phyloP scores from a whole-genome alignment of 192 early-diverging fungal species.

The Geranomyces michiganensis region DNA sequence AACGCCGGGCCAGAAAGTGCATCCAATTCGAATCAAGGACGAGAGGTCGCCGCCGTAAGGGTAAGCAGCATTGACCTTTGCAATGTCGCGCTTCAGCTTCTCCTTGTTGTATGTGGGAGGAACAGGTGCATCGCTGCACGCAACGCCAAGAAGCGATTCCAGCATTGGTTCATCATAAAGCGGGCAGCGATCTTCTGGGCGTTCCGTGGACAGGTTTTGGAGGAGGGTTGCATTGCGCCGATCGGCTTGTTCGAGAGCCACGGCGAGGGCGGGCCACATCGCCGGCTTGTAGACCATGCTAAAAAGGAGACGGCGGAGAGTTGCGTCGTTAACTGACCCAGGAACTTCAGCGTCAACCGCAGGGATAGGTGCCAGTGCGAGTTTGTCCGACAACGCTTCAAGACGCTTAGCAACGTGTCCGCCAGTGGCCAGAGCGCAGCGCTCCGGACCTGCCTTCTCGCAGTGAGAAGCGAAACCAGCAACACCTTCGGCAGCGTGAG shows the following conservation, averaged over 20 bases:
- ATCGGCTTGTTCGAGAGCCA: slow-evolving; percentile 7
- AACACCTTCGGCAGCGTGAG: slow-evolving; percentile 21
- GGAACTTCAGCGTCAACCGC: slow-evolving; percentile 20
- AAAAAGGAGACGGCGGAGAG: slow-evolving; percentile 2
- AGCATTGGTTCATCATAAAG: background rate
- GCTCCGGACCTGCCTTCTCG: slow-evolving; percentile 39
- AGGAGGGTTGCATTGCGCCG: slow-evolving; percentile 21
- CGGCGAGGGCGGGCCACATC: slow-evolving; percentile 25
- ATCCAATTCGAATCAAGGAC: background rate
- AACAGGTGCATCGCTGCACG: background rate
- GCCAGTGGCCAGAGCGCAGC: slow-evolving; percentile 37
- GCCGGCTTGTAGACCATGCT: slow-evolving; percentile 19
- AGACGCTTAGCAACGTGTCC: slow-evolving; percentile 9
- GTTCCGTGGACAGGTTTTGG: background rate
- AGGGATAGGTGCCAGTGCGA: slow-evolving; percentile 18
- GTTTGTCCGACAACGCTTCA: slow-evolving; percentile 14
- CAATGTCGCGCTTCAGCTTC: slow-evolving; percentile 9
- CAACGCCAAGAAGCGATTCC: background rate
- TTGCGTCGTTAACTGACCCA: slow-evolving; percentile 1
- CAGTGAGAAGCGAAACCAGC: slow-evolving; percentile 38
- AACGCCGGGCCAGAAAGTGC: slow-evolving; percentile 40
- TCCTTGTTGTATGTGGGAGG: background rate
- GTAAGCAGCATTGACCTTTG: background rate
- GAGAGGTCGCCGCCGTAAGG: background rate
- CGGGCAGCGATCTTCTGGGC: slow-evolving; percentile 2